Base-by-base conservation (phyloP, 75 land plant species). In the Pinus taeda region DNA sequence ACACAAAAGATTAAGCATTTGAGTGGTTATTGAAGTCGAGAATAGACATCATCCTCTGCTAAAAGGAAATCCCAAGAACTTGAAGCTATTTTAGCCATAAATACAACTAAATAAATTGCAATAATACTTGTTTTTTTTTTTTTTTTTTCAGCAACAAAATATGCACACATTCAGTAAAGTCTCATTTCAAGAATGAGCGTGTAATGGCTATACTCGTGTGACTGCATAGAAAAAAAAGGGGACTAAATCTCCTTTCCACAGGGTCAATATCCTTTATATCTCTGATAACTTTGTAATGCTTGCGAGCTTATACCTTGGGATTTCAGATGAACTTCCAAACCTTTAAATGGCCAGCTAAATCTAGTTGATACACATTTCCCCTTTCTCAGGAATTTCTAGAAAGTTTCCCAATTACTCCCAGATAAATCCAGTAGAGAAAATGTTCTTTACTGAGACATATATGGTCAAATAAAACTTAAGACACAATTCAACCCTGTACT, bases 21-120 rank as follows among this genome's bases (percentile, higher is more conserved):
- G n/a, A n/a, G n/a, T n/a, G n/a, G n/a, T n/a, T n/a, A n/a, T 6
- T 45, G 49, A 45, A 45, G 49, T 45, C 49, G 49, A 45, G 49
- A 45, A 45, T 45, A 45, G 7, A 45, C 49, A 45, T 45, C 49
- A 45, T 45, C 49, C 49, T 45, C 7, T 45, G 49, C 49, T 6
- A 45, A 45, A 45, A 45, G 49, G 49, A 45, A 45, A 45, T 45
- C 49, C 71, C 17, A 39, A 7, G 71, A 20, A 67, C 6, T 37
- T 18, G 20, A 67, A 67, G 37, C 12, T 15, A 22, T 18, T 67
- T 39, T 36, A 66, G 37, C 42, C 33, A 30, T 6, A 66, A 36
- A 66, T 29, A 66, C 45, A 66, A 30, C 36, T 17, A 66, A 64
- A 24, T 64, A 64, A 30, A 45, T 30, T 64, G 67, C 67, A 64